These are phyloP conservation scores for Cymbopogon citratus DNA, from an alignment of 176 grass and related monocot genomes.

Conservation along the genomic window DNA sequence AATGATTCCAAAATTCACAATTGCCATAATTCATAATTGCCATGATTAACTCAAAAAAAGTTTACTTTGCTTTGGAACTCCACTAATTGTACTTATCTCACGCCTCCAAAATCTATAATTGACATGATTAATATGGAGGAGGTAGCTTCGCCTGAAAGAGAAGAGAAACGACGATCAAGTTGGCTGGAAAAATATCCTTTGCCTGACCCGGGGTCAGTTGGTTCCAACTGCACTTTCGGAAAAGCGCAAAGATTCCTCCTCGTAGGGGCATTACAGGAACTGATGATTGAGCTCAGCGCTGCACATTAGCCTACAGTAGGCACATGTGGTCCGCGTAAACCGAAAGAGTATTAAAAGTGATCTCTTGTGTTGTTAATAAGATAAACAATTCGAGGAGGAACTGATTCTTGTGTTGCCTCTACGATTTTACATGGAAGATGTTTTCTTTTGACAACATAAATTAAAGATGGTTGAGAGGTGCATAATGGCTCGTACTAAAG, in stretches of 20 bases:
- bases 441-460: too few species aligned
- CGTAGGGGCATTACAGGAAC: slow-evolving; percentile 1
- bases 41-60: neutral
- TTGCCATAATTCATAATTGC: neutral
- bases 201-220: slow-evolving; percentile 24
- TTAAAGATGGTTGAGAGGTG: neutral
- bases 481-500: neutral
- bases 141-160: slow-evolving; percentile 1
- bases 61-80: too few species aligned
- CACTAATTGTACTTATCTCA: too few species aligned
- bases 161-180: neutral
- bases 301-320: neutral
- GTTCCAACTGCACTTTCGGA: slow-evolving; percentile 25
- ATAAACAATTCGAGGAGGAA: neutral
- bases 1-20: too few species aligned
- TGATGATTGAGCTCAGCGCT: neutral
- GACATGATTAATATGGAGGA: neutral
- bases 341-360: slow-evolving; percentile 25
- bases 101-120: neutral
- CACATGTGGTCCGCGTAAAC: slow-evolving; percentile 13
- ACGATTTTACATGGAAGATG: neutral
- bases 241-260: slow-evolving; percentile 40
- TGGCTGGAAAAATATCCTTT: neutral
- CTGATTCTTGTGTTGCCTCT: neutral
- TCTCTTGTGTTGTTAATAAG: neutral